Percentiles rank a stretch among this genome's conserved stretches.
phyloP scores from a whole-genome alignment of 2,329 filamentous ascomycete species.

The Aspergillus sp. region DNA sequence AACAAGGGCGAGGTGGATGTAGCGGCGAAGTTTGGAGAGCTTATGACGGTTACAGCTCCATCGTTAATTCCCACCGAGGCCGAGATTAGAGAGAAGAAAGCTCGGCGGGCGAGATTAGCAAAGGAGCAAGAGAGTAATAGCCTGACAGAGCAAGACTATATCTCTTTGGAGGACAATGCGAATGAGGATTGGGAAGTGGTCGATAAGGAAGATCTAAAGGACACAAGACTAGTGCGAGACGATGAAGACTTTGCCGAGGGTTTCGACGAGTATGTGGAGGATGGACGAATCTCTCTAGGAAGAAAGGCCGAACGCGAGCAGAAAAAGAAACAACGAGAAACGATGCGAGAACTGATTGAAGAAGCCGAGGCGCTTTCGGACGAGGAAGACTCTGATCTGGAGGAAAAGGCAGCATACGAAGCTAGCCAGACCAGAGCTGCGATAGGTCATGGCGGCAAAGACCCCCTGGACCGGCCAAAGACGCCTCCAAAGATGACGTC shows the following conservation, averaged over 20 bases:
- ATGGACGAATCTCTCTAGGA: conserved; percentile 78
- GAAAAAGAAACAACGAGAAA: conserved; percentile 66
- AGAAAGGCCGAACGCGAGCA: conserved; percentile 77
- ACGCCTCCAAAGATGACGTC: conserved; percentile 77
- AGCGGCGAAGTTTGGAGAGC: conserved; percentile 53
- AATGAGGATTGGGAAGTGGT: conserved; percentile 53
- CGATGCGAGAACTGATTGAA: conserved; percentile 83
- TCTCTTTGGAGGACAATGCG: conserved; percentile 43
- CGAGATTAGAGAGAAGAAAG: conserved; percentile 90
- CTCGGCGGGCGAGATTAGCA: conserved; percentile 79
- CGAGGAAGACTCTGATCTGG: conserved; percentile 67
- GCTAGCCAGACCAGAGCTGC: conserved; percentile 82
- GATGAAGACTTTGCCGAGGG: conserved; percentile 94
- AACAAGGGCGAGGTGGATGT: conserved; percentile 61
- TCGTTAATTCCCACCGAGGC: conserved; percentile 74
- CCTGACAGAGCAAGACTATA: conserved; percentile 66
- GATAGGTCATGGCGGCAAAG: conserved; percentile 61
- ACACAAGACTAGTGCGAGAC: conserved; percentile 77
- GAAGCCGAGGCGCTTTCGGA: conserved; percentile 72
- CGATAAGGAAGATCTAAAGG: conserved; percentile 66
- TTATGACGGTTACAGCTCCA: conserved; percentile 37
- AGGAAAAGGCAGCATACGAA: conserved; percentile 79
- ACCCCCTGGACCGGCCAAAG: conserved; percentile 46
- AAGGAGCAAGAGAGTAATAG: conserved; percentile 57
- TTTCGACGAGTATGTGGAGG: conserved; percentile 89